Evolutionary conservation across 257 asterid genomes (phyloP), one percentile per base, ranked within the genome.

Genomic region (Nicotiana noctiflora): DNA sequence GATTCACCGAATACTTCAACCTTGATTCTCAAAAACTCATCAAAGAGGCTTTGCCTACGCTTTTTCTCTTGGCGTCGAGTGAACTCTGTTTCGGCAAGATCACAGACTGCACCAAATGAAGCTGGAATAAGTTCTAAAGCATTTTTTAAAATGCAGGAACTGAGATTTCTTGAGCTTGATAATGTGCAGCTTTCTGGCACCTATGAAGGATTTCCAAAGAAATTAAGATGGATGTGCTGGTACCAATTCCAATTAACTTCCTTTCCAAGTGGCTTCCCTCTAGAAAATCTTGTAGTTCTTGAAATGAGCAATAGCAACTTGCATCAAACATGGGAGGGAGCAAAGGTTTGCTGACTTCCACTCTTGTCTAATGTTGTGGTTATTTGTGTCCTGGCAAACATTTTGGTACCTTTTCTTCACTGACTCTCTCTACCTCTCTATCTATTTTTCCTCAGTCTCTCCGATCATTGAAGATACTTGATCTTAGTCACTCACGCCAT

Each of bases 181-280:
- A 57, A 80, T 68, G 70, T 80, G 7, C 74, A 37, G 61, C 59
- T 80, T 52, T 32, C 67, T 67, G 83, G 79, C 49, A 44, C 19
- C 79, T 80, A 32, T 56, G 79, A 34, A 27, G 67, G 68, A 55
- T 80, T 80, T 70, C 83, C 83, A 15, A 67, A 55, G 79, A 68
- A 67, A 12, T 68, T 80, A 55, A 67, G 79, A 68, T 80, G 83
- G 83, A 19, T 80, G 61, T 57, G 19, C 64, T 80, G 83, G 83
- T 59, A 68, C 17, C 79, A 60, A 29, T 34, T 32, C 53, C 79
- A 70, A 40, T 80, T 57, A 34, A 68, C 62, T 13, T 52, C 56
- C 72, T 66, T 80, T 15, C 51, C 83, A 4, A 70, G n/a, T 34
- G 57, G 77, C 32, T 66, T 80, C 19, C 79, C 79, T 56, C 67